phyloP scores from a whole-genome alignment of 495 filamentous ascomycete species.

The Aspergillus wentii region DNA sequence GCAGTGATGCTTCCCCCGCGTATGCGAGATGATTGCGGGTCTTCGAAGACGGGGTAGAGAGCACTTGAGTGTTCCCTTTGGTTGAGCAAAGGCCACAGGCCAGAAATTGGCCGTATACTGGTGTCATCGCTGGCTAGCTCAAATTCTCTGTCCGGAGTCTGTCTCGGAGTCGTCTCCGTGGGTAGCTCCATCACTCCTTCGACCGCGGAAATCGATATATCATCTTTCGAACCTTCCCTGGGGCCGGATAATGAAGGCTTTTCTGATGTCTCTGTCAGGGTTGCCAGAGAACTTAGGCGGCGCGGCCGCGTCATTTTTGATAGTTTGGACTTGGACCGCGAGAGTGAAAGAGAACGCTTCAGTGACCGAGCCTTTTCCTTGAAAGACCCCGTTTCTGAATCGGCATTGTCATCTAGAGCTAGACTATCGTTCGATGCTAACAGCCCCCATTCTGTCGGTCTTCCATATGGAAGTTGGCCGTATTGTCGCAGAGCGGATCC shows the following conservation, averaged over 20 bases:
- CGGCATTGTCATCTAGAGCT: constrained; percentile 10
- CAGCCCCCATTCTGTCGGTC: constrained; percentile 37
- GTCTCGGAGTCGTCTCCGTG: constrained; percentile 34
- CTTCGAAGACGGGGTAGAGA: constrained; percentile 24
- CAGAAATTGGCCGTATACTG: constrained; percentile 31
- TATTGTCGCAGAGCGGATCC: constrained; percentile 30
- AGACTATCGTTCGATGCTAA: constrained; percentile 38
- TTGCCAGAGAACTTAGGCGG: constrained; percentile 28
- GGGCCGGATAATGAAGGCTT: constrained; percentile 10
- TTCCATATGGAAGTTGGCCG: constrained; percentile 34
- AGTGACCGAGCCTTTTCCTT: constrained; percentile 23
- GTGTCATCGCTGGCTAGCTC: constrained; percentile 17
- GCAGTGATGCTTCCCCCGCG: constrained; percentile 36
- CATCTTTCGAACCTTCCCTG: constrained; percentile 19
- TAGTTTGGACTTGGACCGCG: constrained; percentile 24
- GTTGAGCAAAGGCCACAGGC: constrained; percentile 22
- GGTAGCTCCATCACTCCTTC: constrained; percentile 37
- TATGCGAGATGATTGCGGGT: constrained; percentile 18
- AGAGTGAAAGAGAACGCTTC: constrained; percentile 27
- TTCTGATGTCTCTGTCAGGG: constrained; percentile 20
- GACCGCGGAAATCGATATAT: constrained; percentile 33
- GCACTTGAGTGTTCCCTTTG: constrained; percentile 18
- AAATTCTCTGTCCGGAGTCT: constrained; percentile 36
- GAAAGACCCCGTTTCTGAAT: constrained; percentile 23
- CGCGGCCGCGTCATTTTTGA: constrained; percentile 12